These are phyloP conservation scores for Parathielavia hyrcaniae DNA, from an alignment of 495 filamentous ascomycete genomes.

Conservation along the genomic window DNA sequence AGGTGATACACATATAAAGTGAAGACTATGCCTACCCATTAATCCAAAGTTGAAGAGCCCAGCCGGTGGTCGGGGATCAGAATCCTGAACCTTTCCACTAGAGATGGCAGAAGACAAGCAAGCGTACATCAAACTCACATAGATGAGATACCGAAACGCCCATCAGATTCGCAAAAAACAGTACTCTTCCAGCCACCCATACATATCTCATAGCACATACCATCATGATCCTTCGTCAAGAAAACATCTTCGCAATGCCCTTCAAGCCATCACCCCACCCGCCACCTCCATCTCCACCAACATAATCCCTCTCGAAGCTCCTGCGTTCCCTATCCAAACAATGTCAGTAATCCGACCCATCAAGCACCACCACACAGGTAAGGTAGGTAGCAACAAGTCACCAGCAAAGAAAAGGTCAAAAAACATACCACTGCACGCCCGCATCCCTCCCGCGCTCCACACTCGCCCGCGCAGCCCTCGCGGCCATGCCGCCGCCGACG, in stretches of 20 bases:
- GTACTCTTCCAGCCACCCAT: too few relatives aligned
- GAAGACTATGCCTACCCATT: too few relatives aligned
- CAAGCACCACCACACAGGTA: too few relatives aligned
- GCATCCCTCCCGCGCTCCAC: conserved; percentile 32
- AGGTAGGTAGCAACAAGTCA: too few relatives aligned
- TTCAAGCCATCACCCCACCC: conserved; percentile 47
- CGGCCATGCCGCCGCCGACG: conserved; percentile 8
- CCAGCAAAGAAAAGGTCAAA: not conserved
- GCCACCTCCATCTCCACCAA: conserved; percentile 23
- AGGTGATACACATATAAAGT: too few relatives aligned
- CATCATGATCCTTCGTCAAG: conserved; percentile 28
- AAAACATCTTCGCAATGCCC: conserved; percentile 60
- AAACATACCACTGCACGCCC: conserved; percentile 28
- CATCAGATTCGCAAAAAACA: too few relatives aligned
- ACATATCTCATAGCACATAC: conserved; percentile 1
- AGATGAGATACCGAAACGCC: too few relatives aligned
- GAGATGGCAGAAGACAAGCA: too few relatives aligned
- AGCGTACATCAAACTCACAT: too few relatives aligned
- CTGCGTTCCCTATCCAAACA: conserved; percentile 33
- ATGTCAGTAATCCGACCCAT: not conserved
- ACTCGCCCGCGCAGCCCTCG: conserved; percentile 5
- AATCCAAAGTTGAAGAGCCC: too few relatives aligned
- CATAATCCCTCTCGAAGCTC: conserved; percentile 32
- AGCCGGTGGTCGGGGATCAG: too few relatives aligned
- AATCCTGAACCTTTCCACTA: too few relatives aligned